phyloP scores from a whole-genome alignment of 495 filamentous ascomycete species.

The Rostrohypoxylon terebratum region DNA sequence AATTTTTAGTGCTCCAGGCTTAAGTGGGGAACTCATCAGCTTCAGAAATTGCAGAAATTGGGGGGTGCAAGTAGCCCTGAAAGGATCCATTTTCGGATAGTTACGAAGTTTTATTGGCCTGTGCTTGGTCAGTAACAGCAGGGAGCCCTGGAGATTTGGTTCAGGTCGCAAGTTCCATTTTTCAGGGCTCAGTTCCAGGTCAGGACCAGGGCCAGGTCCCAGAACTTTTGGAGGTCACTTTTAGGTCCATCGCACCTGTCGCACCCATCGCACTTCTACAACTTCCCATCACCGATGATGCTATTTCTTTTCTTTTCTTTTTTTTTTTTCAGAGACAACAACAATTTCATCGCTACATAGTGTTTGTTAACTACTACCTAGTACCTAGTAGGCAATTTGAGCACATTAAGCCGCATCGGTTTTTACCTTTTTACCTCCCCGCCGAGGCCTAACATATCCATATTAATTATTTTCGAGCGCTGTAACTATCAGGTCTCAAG shows the following conservation, averaged over 20 bases:
- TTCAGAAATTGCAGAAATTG: slow-evolving; percentile 27
- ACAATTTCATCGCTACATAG: slow-evolving; percentile 27
- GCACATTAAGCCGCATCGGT: slow-evolving; percentile 37
- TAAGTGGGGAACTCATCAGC: slow-evolving; percentile 21
- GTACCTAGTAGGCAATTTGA: slow-evolving; percentile 8
- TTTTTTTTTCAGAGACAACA: slow-evolving; percentile 4
- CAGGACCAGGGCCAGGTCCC: background rate
- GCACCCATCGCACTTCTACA: slow-evolving; percentile 22
- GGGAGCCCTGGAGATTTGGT: no score
- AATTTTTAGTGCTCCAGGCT: slow-evolving; percentile 4
- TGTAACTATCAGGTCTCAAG: background rate
- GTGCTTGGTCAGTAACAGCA: slow-evolving; percentile 8
- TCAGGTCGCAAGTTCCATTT: background rate
- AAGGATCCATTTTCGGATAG: slow-evolving; percentile 6
- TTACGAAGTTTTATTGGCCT: slow-evolving; percentile 22
- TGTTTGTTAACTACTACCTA: slow-evolving; percentile 21
- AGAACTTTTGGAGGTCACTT: background rate
- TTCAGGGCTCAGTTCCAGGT: no score
- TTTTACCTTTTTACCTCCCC: slow-evolving; percentile 10
- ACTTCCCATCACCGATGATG: slow-evolving; percentile 26
- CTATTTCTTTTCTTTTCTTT: slow-evolving; percentile 18
- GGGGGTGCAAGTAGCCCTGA: background rate
- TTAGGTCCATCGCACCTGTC: no score
- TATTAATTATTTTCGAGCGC: background rate
- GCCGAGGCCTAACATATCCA: slow-evolving; percentile 17